Base-by-base conservation (phyloP, 2,329 filamentous ascomycete species). In the Paecilomyces niveus region DNA sequence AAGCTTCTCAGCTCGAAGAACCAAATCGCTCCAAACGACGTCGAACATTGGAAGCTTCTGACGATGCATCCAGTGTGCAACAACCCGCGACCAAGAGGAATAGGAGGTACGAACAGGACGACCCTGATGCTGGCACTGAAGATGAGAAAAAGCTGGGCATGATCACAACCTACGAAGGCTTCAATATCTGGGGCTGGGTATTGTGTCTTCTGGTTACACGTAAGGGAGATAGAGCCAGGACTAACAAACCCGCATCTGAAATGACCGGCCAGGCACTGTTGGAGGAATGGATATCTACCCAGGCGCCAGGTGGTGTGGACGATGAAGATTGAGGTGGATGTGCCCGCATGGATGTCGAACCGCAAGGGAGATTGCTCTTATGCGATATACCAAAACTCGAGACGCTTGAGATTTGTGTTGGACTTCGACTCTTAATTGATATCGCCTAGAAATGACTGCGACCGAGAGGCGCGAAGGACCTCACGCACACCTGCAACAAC, bases 151-250 rank as follows among this genome's bases (percentile, higher is more conserved):
- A 97, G 73, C 77, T 96, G 66, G 85, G 83, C 21, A 84, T 97
- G 78, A 87, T 89, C 61, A 94, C 93, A 26, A 87, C 86, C 13
- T 99, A 97, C 75, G 92, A 97, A 68, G 93, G 94, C 8, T 97
- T 97, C 76, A 90, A 89, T 67, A 97, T 99, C 69, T 96, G 96
- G 76, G 92, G 94, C 10, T 89, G 91, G 65, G 91, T 96, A 53
- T 80, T 99, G 26, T 97, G 92, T 74, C 81, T 99, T 59, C 89
- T 99, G 8, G 87, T 99, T 73, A 89, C 88, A 71, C 86, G 88
- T 61, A 88, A 86, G 63, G 81, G 79, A 54, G 78, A 74, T 64
- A 81, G 76, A 64, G 71, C 67, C 58, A 73, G 69, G 56, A 62
- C 70, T 57, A 65, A 59, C 39, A 63, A 71, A 54, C 68, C 67